Conservation (phyloP, 164 flowering plant species). For the Taxillus chinensis region DNA sequence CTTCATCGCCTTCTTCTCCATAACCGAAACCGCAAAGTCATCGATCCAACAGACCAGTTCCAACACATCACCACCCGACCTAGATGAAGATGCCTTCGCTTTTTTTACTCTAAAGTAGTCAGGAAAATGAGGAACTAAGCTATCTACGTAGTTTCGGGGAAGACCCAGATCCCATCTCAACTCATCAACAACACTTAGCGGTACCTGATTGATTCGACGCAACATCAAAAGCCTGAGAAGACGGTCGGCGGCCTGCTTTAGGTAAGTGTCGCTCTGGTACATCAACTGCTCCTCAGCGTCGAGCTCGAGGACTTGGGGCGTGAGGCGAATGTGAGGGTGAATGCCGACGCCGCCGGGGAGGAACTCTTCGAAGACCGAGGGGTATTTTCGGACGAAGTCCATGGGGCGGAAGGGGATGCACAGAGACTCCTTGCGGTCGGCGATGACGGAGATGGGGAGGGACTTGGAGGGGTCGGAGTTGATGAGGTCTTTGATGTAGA, state of each 20-base stretch:
- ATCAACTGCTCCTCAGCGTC: constrained; percentile 52
- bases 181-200: constrained; percentile 38
- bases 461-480: constrained; percentile 68
- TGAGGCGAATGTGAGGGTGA: constrained; percentile 65
- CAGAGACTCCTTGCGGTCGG: constrained; percentile 38
- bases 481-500: constrained; percentile 65
- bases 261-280: constrained; percentile 29
- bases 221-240: constrained; percentile 75
- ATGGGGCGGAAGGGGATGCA: constrained; percentile 49
- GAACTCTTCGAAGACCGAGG: constrained; percentile 58
- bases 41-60: constrained; percentile 77
- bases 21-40: constrained; percentile 45
- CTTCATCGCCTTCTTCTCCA: constrained; percentile 40
- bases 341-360: constrained; percentile 38
- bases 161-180: constrained; percentile 80
- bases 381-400: constrained; percentile 61
- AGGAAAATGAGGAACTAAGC: constrained; percentile 58
- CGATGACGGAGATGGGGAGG: constrained; percentile 47
- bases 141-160: constrained; percentile 45
- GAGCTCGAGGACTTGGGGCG: constrained; percentile 40
- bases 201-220: constrained; percentile 34
- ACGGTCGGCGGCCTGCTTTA: constrained; percentile 45
- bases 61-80: constrained; percentile 23
- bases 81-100: background rate
- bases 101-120: constrained; percentile 55